Percentiles rank a stretch among this genome's conserved stretches.
Conservation (phyloP, 805 yeast species). For the Brettanomyces naardenensis region DNA sequence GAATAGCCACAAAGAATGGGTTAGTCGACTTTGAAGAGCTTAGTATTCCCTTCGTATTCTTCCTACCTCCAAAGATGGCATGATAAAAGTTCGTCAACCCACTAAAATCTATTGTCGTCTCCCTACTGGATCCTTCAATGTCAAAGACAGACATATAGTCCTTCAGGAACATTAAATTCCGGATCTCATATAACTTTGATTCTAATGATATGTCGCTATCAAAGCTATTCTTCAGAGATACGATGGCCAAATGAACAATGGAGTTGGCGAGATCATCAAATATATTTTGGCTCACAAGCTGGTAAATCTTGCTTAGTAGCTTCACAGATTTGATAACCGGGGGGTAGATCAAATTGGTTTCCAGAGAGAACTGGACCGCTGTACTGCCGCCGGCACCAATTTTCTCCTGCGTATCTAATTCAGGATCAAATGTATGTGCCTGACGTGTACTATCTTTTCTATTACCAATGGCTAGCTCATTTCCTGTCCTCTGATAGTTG, state of each 20-base stretch:
- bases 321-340: constrained; percentile 66
- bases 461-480: constrained; percentile 58
- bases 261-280: constrained; percentile 88
- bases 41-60: not conserved
- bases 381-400: constrained; percentile 2
- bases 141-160: constrained; percentile 69
- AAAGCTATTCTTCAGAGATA: constrained; percentile 50
- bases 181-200: constrained; percentile 59
- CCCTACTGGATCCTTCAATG: constrained; percentile 66
- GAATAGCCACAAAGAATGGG: constrained; percentile 49
- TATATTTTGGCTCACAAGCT: constrained; percentile 64
- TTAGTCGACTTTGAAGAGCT: constrained; percentile 1
- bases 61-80: constrained; percentile 13
- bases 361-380: constrained; percentile 2
- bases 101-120: constrained; percentile 71
- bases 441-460: constrained; percentile 15
- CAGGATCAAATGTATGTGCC: not conserved
- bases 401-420: constrained; percentile 3
- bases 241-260: constrained; percentile 70
- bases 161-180: constrained; percentile 62
- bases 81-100: constrained; percentile 49
- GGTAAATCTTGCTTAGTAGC: constrained; percentile 70
- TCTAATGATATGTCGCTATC: constrained; percentile 45
- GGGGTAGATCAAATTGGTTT: constrained; percentile 36
- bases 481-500: constrained; percentile 55